Percentiles rank a stretch among this genome's conserved stretches.
phyloP scores from a whole-genome alignment of 441 rosid genomes.

The Cnidoscolus chayamansa region DNA sequence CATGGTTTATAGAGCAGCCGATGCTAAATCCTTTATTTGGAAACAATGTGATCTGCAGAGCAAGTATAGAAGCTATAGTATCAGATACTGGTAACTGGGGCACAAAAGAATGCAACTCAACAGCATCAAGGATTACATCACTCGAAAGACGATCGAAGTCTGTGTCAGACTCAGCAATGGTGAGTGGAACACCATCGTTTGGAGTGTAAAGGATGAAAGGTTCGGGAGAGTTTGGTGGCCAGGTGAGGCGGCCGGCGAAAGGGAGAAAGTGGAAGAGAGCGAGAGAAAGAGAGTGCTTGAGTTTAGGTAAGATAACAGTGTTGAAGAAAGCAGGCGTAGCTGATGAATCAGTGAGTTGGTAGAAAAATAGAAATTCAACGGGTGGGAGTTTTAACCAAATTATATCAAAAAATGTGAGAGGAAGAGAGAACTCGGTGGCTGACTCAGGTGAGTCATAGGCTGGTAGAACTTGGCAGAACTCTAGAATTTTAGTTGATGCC shows the following conservation, averaged over 20 bases:
- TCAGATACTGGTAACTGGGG: neutral
- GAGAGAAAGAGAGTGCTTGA: slow-evolving; percentile 33
- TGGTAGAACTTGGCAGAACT: slow-evolving; percentile 1
- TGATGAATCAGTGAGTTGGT: neutral
- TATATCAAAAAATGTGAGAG: slow-evolving; percentile 25
- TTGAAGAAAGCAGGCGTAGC: neutral
- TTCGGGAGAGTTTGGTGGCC: neutral
- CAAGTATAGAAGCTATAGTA: neutral
- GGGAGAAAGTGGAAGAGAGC: slow-evolving; percentile 29
- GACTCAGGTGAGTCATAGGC: slow-evolving; percentile 3
- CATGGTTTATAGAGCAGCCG: no score
- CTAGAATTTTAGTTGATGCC: neutral
- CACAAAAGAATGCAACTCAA: neutral
- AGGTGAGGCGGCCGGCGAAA: slow-evolving; percentile 25
- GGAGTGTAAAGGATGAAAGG: slow-evolving; percentile 17
- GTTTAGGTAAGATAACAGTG: slow-evolving; percentile 23
- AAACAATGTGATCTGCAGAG: no score
- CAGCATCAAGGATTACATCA: neutral
- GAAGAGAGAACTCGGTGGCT: slow-evolving; percentile 15
- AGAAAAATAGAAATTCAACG: slow-evolving; percentile 18
- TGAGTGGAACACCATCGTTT: neutral
- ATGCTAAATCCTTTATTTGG: no score
- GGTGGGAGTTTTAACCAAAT: slow-evolving; percentile 17
- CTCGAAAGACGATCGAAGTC: neutral
- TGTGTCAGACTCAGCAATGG: neutral